Percentiles rank a stretch among this genome's conserved stretches.
phyloP scores from a whole-genome alignment of 1,139 yeast species.

The Kazachstania sp. region DNA sequence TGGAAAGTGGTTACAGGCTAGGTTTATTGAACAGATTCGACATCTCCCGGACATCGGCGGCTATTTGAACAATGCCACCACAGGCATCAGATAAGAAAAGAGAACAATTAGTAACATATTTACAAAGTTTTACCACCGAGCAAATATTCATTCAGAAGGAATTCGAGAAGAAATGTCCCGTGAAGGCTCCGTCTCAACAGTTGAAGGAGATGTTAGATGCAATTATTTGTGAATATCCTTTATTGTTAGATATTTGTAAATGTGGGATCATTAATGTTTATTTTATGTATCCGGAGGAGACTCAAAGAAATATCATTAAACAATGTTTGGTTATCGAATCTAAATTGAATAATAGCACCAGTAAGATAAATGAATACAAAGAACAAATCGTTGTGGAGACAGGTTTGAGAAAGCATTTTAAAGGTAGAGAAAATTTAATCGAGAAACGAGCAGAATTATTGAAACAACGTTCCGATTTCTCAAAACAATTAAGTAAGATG shows the following conservation, averaged over 20 bases:
- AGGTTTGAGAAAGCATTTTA: slow-evolving; percentile 9
- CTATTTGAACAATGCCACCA: slow-evolving; percentile 1
- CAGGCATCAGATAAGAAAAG: slow-evolving; percentile 3
- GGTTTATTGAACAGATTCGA: no score
- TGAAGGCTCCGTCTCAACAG: slow-evolving; percentile 27
- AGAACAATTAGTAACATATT: slow-evolving; percentile 1
- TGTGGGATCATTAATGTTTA: slow-evolving; percentile 47
- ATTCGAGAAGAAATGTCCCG: slow-evolving; percentile 39
- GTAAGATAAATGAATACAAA: slow-evolving; percentile 10
- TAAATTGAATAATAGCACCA: slow-evolving; percentile 10
- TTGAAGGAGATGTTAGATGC: slow-evolving; percentile 41
- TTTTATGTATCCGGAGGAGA: slow-evolving; percentile 44
- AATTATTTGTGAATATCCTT: slow-evolving; percentile 39
- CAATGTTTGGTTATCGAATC: slow-evolving; percentile 11
- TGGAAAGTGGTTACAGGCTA: not conserved
- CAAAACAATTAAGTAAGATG: not conserved
- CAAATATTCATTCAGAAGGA: slow-evolving; percentile 38
- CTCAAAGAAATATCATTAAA: slow-evolving; percentile 24
- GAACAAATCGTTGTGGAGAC: slow-evolving; percentile 9
- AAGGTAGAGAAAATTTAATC: slow-evolving; percentile 1
- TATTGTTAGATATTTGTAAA: slow-evolving; percentile 40
- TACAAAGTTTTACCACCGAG: not conserved
- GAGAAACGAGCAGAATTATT: not conserved
- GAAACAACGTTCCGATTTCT: not conserved
- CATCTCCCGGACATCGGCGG: slow-evolving; percentile 2